Evolutionary conservation across 345 rosid genomes (phyloP), one percentile per base, ranked within the genome.

Genomic region (Cardamine chenopodiifolia): DNA sequence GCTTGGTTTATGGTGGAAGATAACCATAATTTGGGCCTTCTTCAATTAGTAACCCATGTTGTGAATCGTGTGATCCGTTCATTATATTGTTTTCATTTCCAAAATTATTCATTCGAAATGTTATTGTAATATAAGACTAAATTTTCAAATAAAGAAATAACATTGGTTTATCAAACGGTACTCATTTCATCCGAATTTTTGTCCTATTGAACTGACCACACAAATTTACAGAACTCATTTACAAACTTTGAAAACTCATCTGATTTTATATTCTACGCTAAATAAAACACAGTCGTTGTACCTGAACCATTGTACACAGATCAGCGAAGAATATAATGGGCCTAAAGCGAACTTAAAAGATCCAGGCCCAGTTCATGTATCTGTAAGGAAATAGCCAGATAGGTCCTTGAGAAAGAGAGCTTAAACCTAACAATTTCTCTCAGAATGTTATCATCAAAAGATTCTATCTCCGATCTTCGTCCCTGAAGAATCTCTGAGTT

Each of bases 391-490:
- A 67, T 28, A 58, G 20, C 34, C 45, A 49, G 73, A 66, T 26
- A 58, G 67, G 32, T 74, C 42, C 68, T 34, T 20, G 25, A 68
- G 48, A 75, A 52, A n/a, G 4, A 15, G 37, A 67, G 66, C 62
- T 60, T 34, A 76, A 72, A 72, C 81, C 77, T 72, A 72, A 66
- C 62, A 20, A 66, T n/a, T 23, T 35, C 13, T 54, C 58, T 48
- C 52, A 29, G 55, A 26, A 57, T 66, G 31, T 42, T 58, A 57
- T 77, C 77, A 13, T 28, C 63, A 5, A 25, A 60, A 72, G 69
- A 78, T 71, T 72, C 71, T 31, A 42, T 63, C 78, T 53, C 66
- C 77, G 66, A 67, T 73, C 71, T 39, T 57, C 78, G 23, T 78
- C 72, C 74, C 18, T 67, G 78, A 37, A 48, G 54, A 31, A 23